Base-by-base conservation (phyloP, 1,284 basidiomycete genomes). In the Athelia psychrophila region DNA sequence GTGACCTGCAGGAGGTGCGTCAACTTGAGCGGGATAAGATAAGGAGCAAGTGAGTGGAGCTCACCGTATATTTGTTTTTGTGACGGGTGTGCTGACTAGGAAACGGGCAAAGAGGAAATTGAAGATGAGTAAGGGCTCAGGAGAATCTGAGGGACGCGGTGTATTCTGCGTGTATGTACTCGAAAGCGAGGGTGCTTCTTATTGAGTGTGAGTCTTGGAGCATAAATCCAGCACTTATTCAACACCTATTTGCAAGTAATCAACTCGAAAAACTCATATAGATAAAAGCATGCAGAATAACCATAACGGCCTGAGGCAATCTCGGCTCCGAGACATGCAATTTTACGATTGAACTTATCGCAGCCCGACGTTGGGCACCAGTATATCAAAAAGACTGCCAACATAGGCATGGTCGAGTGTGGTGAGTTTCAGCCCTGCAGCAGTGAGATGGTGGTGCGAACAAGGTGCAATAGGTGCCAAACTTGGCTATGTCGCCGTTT, bases 131-230 rank as follows among this genome's bases (percentile, higher is more conserved):
- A 89, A 90, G 9, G 88, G n/a, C n/a, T n/a, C n/a, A n/a, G n/a
- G n/a, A 87, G 2, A 89, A 91, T 19, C 91, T 89, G 9, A 93
- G 76, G 9, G 91, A 90, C 2, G 90, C 90, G 47, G 92, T 89
- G 60, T 91, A 91, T 82, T 92, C 88, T 88, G 90, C 91, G 56
- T 91, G 83, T 80, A 94, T 88, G 64, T 92, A 94, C 65, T 90
- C 85, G 22, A 94, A 76, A 0, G 91, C 91, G 18, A 94, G 77
- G 0, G 92, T 94, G 61, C 86, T 89, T 38, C 92, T 92, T 58
- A 94, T 84, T 61, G 94, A 72, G 67, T 94, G 92, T 1, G 90
- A 93, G 67, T 61, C 12, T 15, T 13, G n/a, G 20, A 10, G 57
- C 60, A 2, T 54, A n/a, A n/a, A n/a, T n/a, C n/a, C n/a, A n/a